Base-by-base conservation (phyloP, 257 asterid genomes). In the Paraleonurus japonicus region DNA sequence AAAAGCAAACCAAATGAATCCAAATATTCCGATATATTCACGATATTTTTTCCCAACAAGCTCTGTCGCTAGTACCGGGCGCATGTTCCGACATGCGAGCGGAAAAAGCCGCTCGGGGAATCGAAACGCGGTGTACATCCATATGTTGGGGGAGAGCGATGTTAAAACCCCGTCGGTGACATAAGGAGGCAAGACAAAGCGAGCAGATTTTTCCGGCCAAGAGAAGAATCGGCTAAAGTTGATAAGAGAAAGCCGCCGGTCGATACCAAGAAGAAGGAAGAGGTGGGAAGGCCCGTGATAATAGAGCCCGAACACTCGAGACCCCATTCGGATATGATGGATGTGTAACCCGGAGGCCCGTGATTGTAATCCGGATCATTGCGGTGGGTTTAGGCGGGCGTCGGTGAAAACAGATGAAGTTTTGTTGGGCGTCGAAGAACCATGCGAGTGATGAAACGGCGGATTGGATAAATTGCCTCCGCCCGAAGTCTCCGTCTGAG, bases 371-470 rank as follows among this genome's bases (percentile, higher is more conserved):
- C 0, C 4, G 2, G 26, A 1, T 66, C 32, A 1, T 54, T 20
- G 50, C 87, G 86, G 79, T 81, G 86, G 85, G 80, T 7, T 77
- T 60, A 5, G 95, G 92, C 2, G 65, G 73, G 85, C 87, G 13
- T 89, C 95, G 1, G 96, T 82, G 60, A 89, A 87, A 35, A 87
- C 75, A 11, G 66, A 89, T 81, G 84, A 89, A 89, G 28, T 82
- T 69, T 41, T 81, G 92, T 57, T 89, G 96, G 0, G 92, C 95
- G 41, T 89, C 96, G 74, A 89, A 87, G 58, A 81, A 55, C 90
- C 95, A 89, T 0, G 95, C 84, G 0, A 89, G 57, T 1, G 95
- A 85, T 3, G 85, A 79, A 1, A 85, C 74, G 41, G 78, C 57
- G 63, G 81, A 78, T 64, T 85, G 96, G 33, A 89, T 20, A 26